Conservation (phyloP, 257 asterid genomes). For the Solanum clarkiae region DNA sequence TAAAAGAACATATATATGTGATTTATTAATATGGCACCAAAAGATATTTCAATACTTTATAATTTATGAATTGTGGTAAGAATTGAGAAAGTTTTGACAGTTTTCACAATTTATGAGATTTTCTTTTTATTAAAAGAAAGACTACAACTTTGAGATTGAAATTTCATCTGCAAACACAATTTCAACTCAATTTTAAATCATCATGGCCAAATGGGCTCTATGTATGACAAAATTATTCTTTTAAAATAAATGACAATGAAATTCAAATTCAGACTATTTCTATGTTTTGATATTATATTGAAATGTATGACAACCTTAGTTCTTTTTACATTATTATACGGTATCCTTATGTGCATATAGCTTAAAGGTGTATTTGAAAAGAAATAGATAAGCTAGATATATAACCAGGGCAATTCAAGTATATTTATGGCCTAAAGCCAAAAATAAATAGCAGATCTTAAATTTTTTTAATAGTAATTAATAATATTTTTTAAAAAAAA, state of each 20-base stretch:
- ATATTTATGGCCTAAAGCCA: no score
- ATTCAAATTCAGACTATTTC: neutral
- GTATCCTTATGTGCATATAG: neutral
- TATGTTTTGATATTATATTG: neutral
- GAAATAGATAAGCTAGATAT: no score
- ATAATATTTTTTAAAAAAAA: no score
- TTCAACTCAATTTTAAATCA: neutral
- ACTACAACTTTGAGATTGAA: neutral
- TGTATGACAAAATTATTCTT: neutral
- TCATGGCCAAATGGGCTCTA: neutral
- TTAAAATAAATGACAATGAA: neutral
- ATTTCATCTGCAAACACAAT: neutral
- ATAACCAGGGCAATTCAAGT: no score
- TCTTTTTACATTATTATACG: neutral
- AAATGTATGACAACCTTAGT: neutral
- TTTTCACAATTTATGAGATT: neutral
- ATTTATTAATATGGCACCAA: neutral
- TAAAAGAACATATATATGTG: neutral
- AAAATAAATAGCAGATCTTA: no score
- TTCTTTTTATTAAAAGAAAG: neutral
- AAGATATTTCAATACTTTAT: neutral
- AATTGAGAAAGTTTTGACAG: neutral
- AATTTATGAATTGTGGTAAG: neutral
- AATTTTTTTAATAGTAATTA: no score
- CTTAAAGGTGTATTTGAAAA: neutral